phyloP scores from a whole-genome alignment of 2,329 filamentous ascomycete species.

The Didymella pomorum region DNA sequence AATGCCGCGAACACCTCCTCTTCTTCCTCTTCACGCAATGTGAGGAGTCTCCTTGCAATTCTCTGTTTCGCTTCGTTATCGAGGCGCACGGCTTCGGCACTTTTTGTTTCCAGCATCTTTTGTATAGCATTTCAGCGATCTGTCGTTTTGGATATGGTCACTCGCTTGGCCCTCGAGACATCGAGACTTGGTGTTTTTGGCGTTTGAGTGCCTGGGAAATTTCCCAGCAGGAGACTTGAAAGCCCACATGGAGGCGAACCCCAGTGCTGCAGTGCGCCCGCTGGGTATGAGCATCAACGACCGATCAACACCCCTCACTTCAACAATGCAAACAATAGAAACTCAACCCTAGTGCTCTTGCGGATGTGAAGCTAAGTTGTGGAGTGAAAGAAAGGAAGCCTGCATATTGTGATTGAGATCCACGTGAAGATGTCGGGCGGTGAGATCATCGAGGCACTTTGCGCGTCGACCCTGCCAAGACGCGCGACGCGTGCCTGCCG shows the following conservation, averaged over 20 bases:
- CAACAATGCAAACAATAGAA: not conserved
- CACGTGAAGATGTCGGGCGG: conserved; percentile 11
- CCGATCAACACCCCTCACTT: conserved; percentile 20
- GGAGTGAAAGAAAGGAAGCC: not conserved
- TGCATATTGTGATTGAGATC: not conserved
- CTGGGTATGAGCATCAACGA: conserved; percentile 37
- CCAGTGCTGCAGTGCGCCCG: conserved; percentile 41
- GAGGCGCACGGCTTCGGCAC: conserved; percentile 30
- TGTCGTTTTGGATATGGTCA: conserved; percentile 40
- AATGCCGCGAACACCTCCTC: conserved; percentile 73
- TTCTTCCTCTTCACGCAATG: conserved; percentile 47
- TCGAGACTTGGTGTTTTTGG: conserved; percentile 32
- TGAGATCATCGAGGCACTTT: conserved; percentile 31
- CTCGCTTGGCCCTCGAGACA: conserved; percentile 43
- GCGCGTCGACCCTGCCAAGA: conserved; percentile 41
- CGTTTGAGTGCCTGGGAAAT: conserved; percentile 23
- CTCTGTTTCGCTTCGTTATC: conserved; percentile 20
- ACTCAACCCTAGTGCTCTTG: conserved; percentile 1
- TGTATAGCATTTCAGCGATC: conserved; percentile 51
- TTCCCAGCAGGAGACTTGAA: conserved; percentile 7
- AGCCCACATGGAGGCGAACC: conserved; percentile 20
- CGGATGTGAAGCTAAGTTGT: not conserved
- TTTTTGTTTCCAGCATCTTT: conserved; percentile 35
- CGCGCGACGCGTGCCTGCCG: conserved; percentile 39
- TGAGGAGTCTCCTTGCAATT: conserved; percentile 22